phyloP scores from a whole-genome alignment of 164 flowering plant species.

The Magnolia kwangsiensis region DNA sequence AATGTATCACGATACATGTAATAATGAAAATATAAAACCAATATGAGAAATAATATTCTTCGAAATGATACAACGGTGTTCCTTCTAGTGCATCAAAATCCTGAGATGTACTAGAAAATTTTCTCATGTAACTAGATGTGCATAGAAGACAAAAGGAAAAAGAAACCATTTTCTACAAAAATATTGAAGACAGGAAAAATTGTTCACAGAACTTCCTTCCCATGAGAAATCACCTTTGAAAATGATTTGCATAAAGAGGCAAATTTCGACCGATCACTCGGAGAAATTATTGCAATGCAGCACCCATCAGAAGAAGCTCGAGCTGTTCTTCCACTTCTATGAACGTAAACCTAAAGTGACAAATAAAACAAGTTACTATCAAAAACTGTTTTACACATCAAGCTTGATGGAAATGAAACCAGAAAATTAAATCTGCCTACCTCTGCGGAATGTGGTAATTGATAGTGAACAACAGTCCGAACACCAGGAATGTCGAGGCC shows the following conservation, averaged over 20 bases:
- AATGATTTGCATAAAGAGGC: conserved; percentile 84
- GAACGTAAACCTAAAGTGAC: conserved; percentile 71
- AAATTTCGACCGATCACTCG: conserved; percentile 79
- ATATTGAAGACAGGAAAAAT: background rate
- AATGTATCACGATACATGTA: no score
- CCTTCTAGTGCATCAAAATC: no score
- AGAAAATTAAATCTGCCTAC: conserved; percentile 33
- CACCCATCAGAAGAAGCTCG: conserved; percentile 93
- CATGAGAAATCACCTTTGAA: conserved; percentile 56
- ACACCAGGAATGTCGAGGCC: conserved; percentile 94
- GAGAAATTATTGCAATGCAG: conserved; percentile 79
- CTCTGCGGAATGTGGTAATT: conserved; percentile 95
- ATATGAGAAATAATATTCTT: no score
- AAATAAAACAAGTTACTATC: conserved; percentile 1
- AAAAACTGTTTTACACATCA: background rate
- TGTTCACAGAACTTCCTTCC: background rate
- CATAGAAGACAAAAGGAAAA: background rate
- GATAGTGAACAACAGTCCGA: conserved; percentile 93
- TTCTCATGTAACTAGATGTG: background rate
- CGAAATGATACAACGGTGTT: no score
- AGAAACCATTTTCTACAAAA: background rate
- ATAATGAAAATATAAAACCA: no score
- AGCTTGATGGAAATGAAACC: background rate
- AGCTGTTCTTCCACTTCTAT: conserved; percentile 98
- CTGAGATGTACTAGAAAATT: background rate